Percentiles rank a stretch among this genome's conserved stretches.
Evolutionary conservation across 805 yeast species (phyloP).

Genomic region (Zygosaccharomyces gambellarensis): DNA sequence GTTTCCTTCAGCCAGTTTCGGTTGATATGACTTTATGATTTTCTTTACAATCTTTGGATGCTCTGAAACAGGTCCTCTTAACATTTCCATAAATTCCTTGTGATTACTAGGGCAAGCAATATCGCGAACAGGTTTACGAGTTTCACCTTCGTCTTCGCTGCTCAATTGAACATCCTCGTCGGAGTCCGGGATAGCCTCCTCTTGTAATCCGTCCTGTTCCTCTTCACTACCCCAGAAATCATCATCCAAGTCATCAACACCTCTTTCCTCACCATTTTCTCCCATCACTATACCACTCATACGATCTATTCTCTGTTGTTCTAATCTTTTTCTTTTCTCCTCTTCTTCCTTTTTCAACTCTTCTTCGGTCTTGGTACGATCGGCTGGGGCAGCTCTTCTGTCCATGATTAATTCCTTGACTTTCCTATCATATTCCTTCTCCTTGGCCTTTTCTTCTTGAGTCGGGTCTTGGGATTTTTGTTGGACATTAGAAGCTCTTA

Average conservation of each 20-base stretch:
- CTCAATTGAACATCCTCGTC: conserved; percentile 39
- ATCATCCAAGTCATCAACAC: conserved; percentile 65
- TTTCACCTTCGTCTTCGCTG: conserved; percentile 32
- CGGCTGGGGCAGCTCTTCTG: conserved; percentile 74
- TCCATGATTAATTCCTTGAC: conserved; percentile 65
- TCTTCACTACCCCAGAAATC: conserved; percentile 63
- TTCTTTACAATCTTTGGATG: conserved; percentile 48
- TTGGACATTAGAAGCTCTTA: conserved; percentile 30
- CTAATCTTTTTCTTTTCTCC: conserved; percentile 57
- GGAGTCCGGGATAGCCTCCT: conserved; percentile 35
- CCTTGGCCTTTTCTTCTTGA: conserved; percentile 39
- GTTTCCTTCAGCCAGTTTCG: conserved; percentile 76
- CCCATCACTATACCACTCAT: conserved; percentile 63
- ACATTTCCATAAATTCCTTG: conserved; percentile 38
- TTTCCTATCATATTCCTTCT: conserved; percentile 55
- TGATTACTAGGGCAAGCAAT: conserved; percentile 48
- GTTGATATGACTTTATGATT: conserved; percentile 60
- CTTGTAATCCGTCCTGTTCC: conserved; percentile 39
- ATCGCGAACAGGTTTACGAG: not conserved
- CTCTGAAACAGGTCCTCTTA: conserved; percentile 38
- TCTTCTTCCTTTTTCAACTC: conserved; percentile 57
- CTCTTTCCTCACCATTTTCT: conserved; percentile 40
- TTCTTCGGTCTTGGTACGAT: conserved; percentile 73
- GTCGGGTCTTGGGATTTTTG: conserved; percentile 28
- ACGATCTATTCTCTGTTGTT: conserved; percentile 63